These are phyloP conservation scores for Echium plantagineum DNA, from an alignment of 257 asterid genomes.

Conservation along the genomic window DNA sequence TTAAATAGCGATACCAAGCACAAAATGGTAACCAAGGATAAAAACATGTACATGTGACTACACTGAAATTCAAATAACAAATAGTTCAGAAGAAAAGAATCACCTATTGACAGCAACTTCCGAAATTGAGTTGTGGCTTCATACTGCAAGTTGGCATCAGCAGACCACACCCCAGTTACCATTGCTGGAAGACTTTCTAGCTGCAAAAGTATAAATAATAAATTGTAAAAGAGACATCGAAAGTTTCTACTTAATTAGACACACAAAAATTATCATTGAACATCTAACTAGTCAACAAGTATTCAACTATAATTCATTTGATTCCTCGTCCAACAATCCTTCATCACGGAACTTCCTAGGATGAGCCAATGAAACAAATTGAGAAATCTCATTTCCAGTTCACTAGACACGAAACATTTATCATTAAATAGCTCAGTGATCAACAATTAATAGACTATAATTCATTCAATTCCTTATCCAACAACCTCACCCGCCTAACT, in stretches of 20 bases:
- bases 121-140: constrained; percentile 72
- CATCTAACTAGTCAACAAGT: background rate
- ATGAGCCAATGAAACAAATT: no score
- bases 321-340: no score
- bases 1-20: background rate
- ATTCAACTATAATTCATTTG: no score
- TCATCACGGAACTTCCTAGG: no score
- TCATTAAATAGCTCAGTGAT: background rate
- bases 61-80: background rate
- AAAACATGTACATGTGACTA: background rate
- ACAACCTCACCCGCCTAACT: no score
- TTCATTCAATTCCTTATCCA: no score
- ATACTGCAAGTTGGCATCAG: constrained; percentile 48
- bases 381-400: no score
- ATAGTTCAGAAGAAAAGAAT: constrained; percentile 1
- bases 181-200: constrained; percentile 58
- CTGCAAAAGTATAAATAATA: constrained; percentile 26
- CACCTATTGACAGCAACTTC: constrained; percentile 75
- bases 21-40: background rate
- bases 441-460: no score
- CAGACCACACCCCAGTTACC: constrained; percentile 58
- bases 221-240: background rate
- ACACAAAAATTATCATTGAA: no score
- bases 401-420: no score
- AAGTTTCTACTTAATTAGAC: no score